phyloP scores from a whole-genome alignment of 768 basidiomycete species.

The Naganishia vishniacii region DNA sequence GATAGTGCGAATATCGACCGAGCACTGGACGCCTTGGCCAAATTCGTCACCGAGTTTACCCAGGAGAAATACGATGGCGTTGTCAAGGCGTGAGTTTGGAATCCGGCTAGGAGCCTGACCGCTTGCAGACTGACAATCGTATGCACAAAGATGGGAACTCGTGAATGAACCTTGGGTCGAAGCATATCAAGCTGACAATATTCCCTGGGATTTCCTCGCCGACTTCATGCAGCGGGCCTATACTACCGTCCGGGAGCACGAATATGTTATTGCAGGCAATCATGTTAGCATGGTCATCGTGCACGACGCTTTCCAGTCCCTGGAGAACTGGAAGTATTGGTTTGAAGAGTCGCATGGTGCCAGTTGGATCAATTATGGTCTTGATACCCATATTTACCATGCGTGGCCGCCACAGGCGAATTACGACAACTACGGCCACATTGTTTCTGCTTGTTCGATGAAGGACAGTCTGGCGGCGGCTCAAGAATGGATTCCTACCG shows the following conservation, averaged over 20 bases:
- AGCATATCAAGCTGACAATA: slow-evolving; percentile 35
- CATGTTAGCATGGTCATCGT: slow-evolving; percentile 39
- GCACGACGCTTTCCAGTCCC: slow-evolving; percentile 41
- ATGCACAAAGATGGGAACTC: slow-evolving; percentile 13
- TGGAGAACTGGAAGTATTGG: slow-evolving; percentile 40
- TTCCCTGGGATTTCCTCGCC: slow-evolving; percentile 33
- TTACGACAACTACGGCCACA: slow-evolving; percentile 37
- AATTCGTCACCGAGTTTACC: slow-evolving; percentile 38
- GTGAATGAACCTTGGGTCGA: slow-evolving; percentile 36
- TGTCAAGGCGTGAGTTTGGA: slow-evolving; percentile 33
- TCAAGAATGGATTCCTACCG: slow-evolving; percentile 35
- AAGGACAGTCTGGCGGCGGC: slow-evolving; percentile 29
- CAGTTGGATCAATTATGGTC: slow-evolving; percentile 40
- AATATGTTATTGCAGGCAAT: slow-evolving; percentile 29
- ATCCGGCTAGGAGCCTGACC: not conserved
- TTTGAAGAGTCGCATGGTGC: slow-evolving; percentile 30
- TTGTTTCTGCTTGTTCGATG: slow-evolving; percentile 34
- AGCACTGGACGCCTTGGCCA: slow-evolving; percentile 35
- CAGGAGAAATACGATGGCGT: slow-evolving; percentile 37
- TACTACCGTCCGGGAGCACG: slow-evolving; percentile 32
- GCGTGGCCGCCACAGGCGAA: slow-evolving; percentile 27
- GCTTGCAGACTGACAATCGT: not conserved
- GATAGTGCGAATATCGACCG: slow-evolving; percentile 36
- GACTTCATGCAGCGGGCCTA: slow-evolving; percentile 38
- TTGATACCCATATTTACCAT: slow-evolving; percentile 42